Percentiles rank a stretch among this genome's conserved stretches.
These are phyloP conservation scores for Populus alba DNA, from an alignment of 345 rosid genomes.

Conservation along the genomic window DNA sequence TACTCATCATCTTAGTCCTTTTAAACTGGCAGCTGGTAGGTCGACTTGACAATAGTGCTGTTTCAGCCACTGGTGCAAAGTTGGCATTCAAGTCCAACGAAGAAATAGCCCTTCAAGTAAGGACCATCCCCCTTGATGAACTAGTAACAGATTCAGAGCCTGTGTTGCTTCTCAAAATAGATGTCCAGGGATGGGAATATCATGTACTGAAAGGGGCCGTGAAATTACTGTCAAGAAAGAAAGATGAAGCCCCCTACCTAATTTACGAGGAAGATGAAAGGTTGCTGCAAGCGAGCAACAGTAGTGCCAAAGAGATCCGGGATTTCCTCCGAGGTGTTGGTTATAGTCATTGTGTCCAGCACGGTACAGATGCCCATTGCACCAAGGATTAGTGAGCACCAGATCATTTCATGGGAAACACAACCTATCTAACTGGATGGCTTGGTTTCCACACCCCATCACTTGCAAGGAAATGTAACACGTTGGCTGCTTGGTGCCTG, in stretches of 20 bases:
- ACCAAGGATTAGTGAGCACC: slow-evolving; percentile 26
- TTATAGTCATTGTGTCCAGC: slow-evolving; percentile 64
- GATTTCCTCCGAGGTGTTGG: slow-evolving; percentile 66
- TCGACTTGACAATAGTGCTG: slow-evolving; percentile 92
- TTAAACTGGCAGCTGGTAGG: slow-evolving; percentile 69
- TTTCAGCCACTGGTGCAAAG: slow-evolving; percentile 84
- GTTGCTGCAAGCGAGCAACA: slow-evolving; percentile 83
- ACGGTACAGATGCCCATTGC: slow-evolving; percentile 80
- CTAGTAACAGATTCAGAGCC: slow-evolving; percentile 55
- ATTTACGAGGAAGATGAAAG: slow-evolving; percentile 94
- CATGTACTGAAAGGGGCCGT: slow-evolving; percentile 85
- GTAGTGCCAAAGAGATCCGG: slow-evolving; percentile 72
- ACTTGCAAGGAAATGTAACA: not conserved
- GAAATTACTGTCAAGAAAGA: slow-evolving; percentile 68
- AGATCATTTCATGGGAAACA: not conserved
- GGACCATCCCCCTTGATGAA: slow-evolving; percentile 76
- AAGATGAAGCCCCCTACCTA: slow-evolving; percentile 73
- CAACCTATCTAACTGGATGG: not conserved
- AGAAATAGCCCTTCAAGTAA: slow-evolving; percentile 84
- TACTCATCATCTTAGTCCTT: not conserved
- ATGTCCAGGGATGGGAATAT: slow-evolving; percentile 98
- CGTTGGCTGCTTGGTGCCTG: not conserved
- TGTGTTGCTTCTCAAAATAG: slow-evolving; percentile 74
- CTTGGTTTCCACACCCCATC: not conserved
- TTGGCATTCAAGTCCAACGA: slow-evolving; percentile 93